A percentile compares a stretch with the other conserved stretches of the same genome.
phyloP scores from a whole-genome alignment of 371 early-diverging fungal species.

The Mucor indicus region DNA sequence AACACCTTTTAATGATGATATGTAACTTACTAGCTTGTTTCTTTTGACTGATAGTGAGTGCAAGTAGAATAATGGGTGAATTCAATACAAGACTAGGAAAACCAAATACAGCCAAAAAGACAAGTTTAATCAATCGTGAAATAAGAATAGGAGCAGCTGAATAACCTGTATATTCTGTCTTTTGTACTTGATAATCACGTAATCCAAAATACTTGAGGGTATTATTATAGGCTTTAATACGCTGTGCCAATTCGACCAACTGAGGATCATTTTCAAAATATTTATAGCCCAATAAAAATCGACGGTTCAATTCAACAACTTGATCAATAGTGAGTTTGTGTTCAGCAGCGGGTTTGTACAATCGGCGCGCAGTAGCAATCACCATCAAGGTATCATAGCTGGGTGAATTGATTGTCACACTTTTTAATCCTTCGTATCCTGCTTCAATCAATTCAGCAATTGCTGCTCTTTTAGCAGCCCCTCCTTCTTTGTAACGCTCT shows the following conservation, averaged over 20 bases:
- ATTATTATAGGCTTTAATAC: slow-evolving; percentile 75
- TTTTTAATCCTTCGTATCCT: slow-evolving; percentile 63
- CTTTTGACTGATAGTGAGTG: slow-evolving; percentile 51
- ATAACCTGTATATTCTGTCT: slow-evolving; percentile 48
- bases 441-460: slow-evolving; percentile 58
- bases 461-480: slow-evolving; percentile 68
- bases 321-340: slow-evolving; percentile 59
- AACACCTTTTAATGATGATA: background rate
- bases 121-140: slow-evolving; percentile 52
- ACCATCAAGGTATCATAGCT: slow-evolving; percentile 77
- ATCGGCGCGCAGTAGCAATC: slow-evolving; percentile 72
- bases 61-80: slow-evolving; percentile 59
- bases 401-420: slow-evolving; percentile 83
- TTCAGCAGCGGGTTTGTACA: slow-evolving; percentile 64
- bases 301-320: slow-evolving; percentile 66
- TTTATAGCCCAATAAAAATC: slow-evolving; percentile 65
- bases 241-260: slow-evolving; percentile 51
- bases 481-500: slow-evolving; percentile 68
- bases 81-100: slow-evolving; percentile 68
- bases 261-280: slow-evolving; percentile 57
- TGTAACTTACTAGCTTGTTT: slow-evolving; percentile 51
- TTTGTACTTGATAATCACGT: slow-evolving; percentile 82
- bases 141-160: slow-evolving; percentile 57
- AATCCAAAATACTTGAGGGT: slow-evolving; percentile 77
- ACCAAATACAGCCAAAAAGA: slow-evolving; percentile 60